Evolutionary conservation across 73 alveolate genomes (phyloP).

Genomic region (Tetrahymena thermophila): DNA sequence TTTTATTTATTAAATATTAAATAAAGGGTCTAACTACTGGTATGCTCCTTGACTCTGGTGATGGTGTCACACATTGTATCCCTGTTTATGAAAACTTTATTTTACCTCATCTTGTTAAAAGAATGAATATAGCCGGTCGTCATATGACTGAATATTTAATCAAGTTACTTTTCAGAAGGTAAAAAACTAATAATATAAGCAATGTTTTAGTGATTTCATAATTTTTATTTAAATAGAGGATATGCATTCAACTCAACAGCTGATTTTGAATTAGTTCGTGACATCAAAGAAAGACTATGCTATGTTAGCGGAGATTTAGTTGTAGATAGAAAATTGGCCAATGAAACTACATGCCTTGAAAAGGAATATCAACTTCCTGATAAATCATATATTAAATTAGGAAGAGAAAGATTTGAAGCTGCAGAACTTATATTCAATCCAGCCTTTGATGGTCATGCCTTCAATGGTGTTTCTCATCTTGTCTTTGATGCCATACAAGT

Average conservation of each 20-base stretch:
- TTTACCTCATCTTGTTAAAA: slow-evolving; percentile 54
- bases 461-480: slow-evolving; percentile 81
- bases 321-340: slow-evolving; percentile 80
- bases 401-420: slow-evolving; percentile 90
- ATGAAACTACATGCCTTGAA: slow-evolving; percentile 87
- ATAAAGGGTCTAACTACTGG: slow-evolving; percentile 81
- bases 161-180: slow-evolving; percentile 83
- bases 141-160: slow-evolving; percentile 89
- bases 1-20: slow-evolving; percentile 14
- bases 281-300: slow-evolving; percentile 85
- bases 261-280: slow-evolving; percentile 93
- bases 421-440: slow-evolving; percentile 92
- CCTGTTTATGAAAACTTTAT: slow-evolving; percentile 82
- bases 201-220: slow-evolving; percentile 79
- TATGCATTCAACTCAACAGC: slow-evolving; percentile 93
- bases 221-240: slow-evolving; percentile 80
- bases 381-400: slow-evolving; percentile 71
- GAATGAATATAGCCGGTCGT: slow-evolving; percentile 94
- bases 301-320: slow-evolving; percentile 81
- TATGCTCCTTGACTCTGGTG: slow-evolving; percentile 93
- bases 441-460: slow-evolving; percentile 66
- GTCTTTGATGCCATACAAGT: slow-evolving; percentile 66
- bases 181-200: slow-evolving; percentile 89
- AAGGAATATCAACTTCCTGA: slow-evolving; percentile 86
- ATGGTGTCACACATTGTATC: slow-evolving; percentile 96